These are phyloP conservation scores for Coemansia sp. DNA, from an alignment of 192 early-diverging fungal species.

Conservation along the genomic window DNA sequence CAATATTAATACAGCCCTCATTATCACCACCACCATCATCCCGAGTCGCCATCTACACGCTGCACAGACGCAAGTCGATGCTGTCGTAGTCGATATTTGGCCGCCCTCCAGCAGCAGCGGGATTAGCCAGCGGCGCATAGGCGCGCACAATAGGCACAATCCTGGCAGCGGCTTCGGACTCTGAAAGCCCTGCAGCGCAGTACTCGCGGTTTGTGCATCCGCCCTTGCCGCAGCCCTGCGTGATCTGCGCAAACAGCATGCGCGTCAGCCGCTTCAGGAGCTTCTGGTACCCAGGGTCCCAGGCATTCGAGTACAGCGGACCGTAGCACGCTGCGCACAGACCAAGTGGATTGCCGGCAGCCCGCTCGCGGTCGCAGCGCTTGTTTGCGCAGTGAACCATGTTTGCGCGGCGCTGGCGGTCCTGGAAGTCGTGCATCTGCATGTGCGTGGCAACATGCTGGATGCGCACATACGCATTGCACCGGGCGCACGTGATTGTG, in stretches of 20 bases:
- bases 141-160: constrained; percentile 39
- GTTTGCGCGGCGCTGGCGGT: constrained; percentile 52
- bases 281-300: constrained; percentile 76
- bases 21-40: background rate
- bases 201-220: constrained; percentile 64
- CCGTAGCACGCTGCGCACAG: constrained; percentile 80
- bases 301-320: constrained; percentile 74
- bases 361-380: constrained; percentile 64
- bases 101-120: background rate
- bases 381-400: constrained; percentile 73
- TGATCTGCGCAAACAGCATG: constrained; percentile 75
- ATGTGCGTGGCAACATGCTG: constrained; percentile 79
- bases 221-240: constrained; percentile 68
- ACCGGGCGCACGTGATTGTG: constrained; percentile 80
- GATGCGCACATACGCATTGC: constrained; percentile 67
- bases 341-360: constrained; percentile 57
- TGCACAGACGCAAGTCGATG: constrained; percentile 46
- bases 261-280: constrained; percentile 69
- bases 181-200: constrained; percentile 35
- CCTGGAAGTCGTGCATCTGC: constrained; percentile 64
- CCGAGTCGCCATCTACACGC: background rate
- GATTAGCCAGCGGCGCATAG: constrained; percentile 25
- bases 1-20: background rate
- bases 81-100: constrained; percentile 22
- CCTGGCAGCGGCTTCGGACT: constrained; percentile 29